Evolutionary conservation across 139 green algal genomes (phyloP), one percentile per base, ranked within the genome.

Genomic region (Chlamydomonas sp.): DNA sequence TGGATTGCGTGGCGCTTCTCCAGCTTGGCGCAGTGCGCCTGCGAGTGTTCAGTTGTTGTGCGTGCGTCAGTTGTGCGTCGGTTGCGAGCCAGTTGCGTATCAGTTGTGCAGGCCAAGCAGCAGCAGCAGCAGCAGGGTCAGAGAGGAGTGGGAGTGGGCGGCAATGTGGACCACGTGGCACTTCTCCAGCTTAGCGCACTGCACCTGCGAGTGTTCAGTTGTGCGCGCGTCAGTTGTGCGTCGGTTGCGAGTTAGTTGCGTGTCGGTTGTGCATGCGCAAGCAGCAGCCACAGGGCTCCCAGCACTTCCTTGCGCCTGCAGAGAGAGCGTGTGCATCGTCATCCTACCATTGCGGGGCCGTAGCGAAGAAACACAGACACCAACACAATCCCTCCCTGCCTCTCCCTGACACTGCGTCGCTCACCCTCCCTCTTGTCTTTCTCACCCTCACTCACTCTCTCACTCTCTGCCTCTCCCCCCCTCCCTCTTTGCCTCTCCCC

Each of bases 141-240:
- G 20, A 54, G 13, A 54, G 13, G 43, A 26, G 43, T 20, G 43
- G 43, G 20, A 54, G 20, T 54, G 43, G 54, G 89, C 84, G 29
- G 69, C 76, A 35, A 81, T 79, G 77, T 83, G 73, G 38, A 80
- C 47, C 8, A 69, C 49, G 79, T 97, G 92, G 57, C 81, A 79
- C 72, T 89, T 86, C 76, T 88, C 88, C 71, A 98, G 86, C 84
- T 96, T 98, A 34, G 80, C 73, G 69, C 94, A 90, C 54, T 93
- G 88, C 70, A 88, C 74, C 80, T 94, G 79, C 20, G 43, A 26
- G 13, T 26, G 43, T 54, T 54, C 16, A 54, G 43, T 54, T 26
- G n/a, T n/a, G n/a, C n/a, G n/a, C n/a, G n/a, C n/a, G n/a, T n/a
- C n/a, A n/a, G n/a, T n/a, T n/a, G n/a, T n/a, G n/a, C n/a, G n/a